Conservation (phyloP, 495 filamentous ascomycete genomes). For the Jackrogersella multiformis region DNA sequence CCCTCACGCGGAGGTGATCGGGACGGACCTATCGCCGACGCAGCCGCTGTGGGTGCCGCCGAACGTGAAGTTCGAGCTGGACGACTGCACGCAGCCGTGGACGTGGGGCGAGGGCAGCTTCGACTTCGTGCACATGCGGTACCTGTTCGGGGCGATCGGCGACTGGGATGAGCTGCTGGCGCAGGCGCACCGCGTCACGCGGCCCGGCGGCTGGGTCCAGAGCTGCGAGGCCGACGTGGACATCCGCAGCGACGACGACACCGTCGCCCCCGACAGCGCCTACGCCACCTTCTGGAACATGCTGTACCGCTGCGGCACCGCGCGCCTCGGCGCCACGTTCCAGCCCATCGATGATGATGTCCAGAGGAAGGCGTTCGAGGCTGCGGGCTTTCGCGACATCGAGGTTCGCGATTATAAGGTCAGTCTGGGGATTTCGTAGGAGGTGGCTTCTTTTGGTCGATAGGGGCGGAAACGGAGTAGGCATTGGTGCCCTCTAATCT, state of each 20-base stretch:
- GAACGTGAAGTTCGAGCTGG: conserved; percentile 66
- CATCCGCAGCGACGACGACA: conserved; percentile 44
- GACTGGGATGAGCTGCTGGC: conserved; percentile 62
- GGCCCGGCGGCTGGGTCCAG: conserved; percentile 46
- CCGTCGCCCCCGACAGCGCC: conserved; percentile 46
- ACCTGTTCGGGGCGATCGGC: conserved; percentile 62
- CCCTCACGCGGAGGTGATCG: conserved; percentile 61
- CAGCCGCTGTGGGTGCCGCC: conserved; percentile 60
- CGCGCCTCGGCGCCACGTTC: conserved; percentile 36
- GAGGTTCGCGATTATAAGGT: conserved; percentile 29
- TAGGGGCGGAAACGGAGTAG: background rate
- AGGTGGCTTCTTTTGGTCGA: background rate
- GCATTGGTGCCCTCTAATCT: too few relatives aligned
- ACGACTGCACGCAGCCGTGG: conserved; percentile 66
- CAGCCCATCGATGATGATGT: conserved; percentile 52
- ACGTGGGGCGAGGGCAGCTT: conserved; percentile 61
- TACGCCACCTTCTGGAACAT: conserved; percentile 49
- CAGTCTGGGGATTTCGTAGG: background rate
- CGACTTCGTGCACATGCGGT: conserved; percentile 72
- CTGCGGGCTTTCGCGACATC: conserved; percentile 66
- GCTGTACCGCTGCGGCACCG: conserved; percentile 48
- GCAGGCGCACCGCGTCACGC: conserved; percentile 37
- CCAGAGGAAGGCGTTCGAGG: conserved; percentile 64
- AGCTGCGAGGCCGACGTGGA: conserved; percentile 41
- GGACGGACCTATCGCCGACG: conserved; percentile 64